Percentiles rank a stretch among this genome's conserved stretches.
phyloP scores from a whole-genome alignment of 106 monocot genomes.

The Iris macrosiphon region DNA sequence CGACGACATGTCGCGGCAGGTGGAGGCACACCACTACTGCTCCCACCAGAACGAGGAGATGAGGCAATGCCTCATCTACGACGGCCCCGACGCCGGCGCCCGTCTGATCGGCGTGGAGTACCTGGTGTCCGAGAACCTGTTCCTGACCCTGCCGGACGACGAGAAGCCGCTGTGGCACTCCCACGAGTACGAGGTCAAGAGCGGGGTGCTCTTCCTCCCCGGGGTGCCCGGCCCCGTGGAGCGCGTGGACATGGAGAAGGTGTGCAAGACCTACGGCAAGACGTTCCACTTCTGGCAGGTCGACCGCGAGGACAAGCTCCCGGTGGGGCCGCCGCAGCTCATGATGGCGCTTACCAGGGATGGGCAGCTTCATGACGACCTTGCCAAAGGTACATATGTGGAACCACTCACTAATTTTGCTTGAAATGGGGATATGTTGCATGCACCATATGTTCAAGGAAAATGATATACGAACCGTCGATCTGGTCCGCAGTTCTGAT shows the following conservation, averaged over 20 bases:
- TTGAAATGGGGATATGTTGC: too few relatives aligned
- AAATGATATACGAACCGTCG: too few relatives aligned
- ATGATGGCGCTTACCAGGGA: constrained; percentile 85
- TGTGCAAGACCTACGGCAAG: constrained; percentile 78
- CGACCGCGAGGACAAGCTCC: constrained; percentile 52
- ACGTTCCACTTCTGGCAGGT: constrained; percentile 95
- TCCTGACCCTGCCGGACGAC: constrained; percentile 66
- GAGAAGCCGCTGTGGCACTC: constrained; percentile 97
- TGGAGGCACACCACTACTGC: constrained; percentile 96
- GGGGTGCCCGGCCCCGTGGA: constrained; percentile 38
- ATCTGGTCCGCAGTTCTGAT: too few relatives aligned
- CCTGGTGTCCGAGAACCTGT: constrained; percentile 48
- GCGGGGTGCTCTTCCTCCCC: constrained; percentile 74
- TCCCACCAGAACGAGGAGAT: constrained; percentile 81
- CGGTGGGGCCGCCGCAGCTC: constrained; percentile 51
- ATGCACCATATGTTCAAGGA: too few relatives aligned
- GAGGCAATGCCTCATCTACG: constrained; percentile 89
- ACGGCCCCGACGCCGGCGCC: constrained; percentile 41
- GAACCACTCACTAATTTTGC: too few relatives aligned
- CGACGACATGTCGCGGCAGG: constrained; percentile 79
- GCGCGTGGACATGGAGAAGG: constrained; percentile 56
- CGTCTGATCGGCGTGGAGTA: constrained; percentile 94
- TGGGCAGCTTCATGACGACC: constrained; percentile 49
- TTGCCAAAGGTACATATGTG: constrained; percentile 33
- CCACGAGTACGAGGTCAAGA: constrained; percentile 92